phyloP scores from a whole-genome alignment of 495 filamentous ascomycete species.

The Talaromyces liani region DNA sequence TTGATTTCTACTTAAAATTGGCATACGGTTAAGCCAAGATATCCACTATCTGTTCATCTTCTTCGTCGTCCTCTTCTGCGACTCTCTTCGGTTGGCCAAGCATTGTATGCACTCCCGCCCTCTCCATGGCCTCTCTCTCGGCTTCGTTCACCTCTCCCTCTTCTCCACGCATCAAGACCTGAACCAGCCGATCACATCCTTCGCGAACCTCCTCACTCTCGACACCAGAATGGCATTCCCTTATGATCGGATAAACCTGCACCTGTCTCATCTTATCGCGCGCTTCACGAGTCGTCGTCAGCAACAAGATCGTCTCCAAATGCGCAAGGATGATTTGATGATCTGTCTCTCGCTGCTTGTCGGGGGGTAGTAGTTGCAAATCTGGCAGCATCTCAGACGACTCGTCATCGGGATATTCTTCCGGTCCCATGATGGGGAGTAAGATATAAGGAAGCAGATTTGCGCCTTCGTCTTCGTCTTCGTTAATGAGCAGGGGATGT shows the following conservation, averaged over 20 bases:
- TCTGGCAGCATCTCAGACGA: conserved; percentile 74
- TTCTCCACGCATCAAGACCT: conserved; percentile 84
- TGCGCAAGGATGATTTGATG: conserved; percentile 70
- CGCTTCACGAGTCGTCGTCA: conserved; percentile 73
- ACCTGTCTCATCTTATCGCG: conserved; percentile 62
- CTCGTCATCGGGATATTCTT: conserved; percentile 58
- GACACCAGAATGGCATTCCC: conserved; percentile 75
- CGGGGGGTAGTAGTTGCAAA: conserved; percentile 77
- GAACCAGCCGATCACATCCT: conserved; percentile 81
- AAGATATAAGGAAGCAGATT: conserved; percentile 84
- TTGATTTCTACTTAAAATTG: too few relatives aligned
- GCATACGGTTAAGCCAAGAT: background rate
- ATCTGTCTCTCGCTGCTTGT: conserved; percentile 78
- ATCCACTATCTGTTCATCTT: conserved; percentile 34
- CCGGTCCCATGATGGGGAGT: conserved; percentile 55
- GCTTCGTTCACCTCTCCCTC: conserved; percentile 24
- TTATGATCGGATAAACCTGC: conserved; percentile 83
- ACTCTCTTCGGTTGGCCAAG: background rate
- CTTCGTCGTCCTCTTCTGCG: conserved; percentile 17
- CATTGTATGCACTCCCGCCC: background rate
- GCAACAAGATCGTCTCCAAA: conserved; percentile 74
- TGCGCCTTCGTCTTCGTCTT: conserved; percentile 48
- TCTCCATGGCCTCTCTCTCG: conserved; percentile 10
- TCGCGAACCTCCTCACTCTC: conserved; percentile 77
- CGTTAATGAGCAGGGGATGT: conserved; percentile 63